Evolutionary conservation across 2,329 filamentous ascomycete species (phyloP), one percentile per base, ranked within the genome.

Genomic region (Polytolypa hystricis): DNA sequence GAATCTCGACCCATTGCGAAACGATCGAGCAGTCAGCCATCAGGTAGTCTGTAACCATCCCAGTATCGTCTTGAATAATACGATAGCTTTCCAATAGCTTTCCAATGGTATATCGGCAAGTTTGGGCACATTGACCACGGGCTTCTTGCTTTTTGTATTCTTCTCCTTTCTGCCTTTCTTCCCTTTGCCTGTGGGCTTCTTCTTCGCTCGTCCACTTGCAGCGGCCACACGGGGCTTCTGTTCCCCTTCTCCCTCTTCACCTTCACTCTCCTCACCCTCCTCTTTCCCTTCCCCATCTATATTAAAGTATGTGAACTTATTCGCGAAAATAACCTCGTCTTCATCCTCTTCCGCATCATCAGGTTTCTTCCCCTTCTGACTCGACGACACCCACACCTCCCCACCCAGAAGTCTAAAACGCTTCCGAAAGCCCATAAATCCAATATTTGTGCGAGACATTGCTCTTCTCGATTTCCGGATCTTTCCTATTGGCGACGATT

Each of bases 41-140:
- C 16, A 66, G 39, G 45, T 66, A 69, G 9, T 67, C 60, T 0
- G 61, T 62, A 4, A 56, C 35, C 11, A 56, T 43, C 2, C 52
- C 58, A 14, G 54, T 53, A 2, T 54, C 44, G 33, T 60, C 58
- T 27, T 65, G 55, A 25, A 67, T 61, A 35, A 70, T 61, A 16
- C 55, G 54, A 42, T 63, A 67, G 34, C 55, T 64, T 37, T 69
- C 64, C 55, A 54, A 42, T 63, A 67, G 34, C 55, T 64, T 37
- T 69, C 64, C 14, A 70, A 31, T 0, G 65, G 60, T 3, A 67
- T 41, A n/a, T 64, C 55, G 2, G 60, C 55, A 14, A 60, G 40
- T 11, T 10, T 43, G 4, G 47, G 20, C 28, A 44, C 40, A 11
- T 40, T 47, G 20, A 33, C 30, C 23, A 40, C 27, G n/a, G 36